Evolutionary conservation across 352 stramenopile species (phyloP).

Genomic region (Phytophthora ohioensis): DNA sequence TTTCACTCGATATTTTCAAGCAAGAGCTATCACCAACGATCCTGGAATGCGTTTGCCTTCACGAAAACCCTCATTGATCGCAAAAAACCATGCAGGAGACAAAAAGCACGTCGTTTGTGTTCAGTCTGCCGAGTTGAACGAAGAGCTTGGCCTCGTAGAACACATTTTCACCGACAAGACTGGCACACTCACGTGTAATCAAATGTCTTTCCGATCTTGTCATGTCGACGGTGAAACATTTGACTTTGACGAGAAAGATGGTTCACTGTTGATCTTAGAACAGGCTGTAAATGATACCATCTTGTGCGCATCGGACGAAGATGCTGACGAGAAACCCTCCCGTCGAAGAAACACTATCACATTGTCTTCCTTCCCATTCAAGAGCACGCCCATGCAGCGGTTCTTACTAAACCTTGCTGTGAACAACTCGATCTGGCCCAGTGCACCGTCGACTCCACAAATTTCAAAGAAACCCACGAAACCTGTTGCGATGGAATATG

Average conservation of each 20-base stretch:
- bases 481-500: constrained; percentile 56
- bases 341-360: constrained; percentile 19
- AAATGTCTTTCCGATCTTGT: constrained; percentile 94
- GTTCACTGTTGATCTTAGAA: constrained; percentile 38
- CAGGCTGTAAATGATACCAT: constrained; percentile 17
- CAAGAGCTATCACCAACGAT: constrained; percentile 73
- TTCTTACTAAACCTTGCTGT: constrained; percentile 67
- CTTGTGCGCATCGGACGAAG: constrained; percentile 8
- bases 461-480: not conserved
- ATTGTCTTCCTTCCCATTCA: constrained; percentile 16
- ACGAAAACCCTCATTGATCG: constrained; percentile 16
- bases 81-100: constrained; percentile 2
- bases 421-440: constrained; percentile 69
- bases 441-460: not conserved
- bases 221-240: constrained; percentile 87
- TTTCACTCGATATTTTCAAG: constrained; percentile 87
- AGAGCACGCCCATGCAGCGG: constrained; percentile 37
- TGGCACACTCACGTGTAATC: constrained; percentile 93
- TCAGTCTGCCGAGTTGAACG: constrained; percentile 89
- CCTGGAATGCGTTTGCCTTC: constrained; percentile 67
- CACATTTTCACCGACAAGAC: constrained; percentile 98
- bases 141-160: constrained; percentile 94
- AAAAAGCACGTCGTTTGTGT: constrained; percentile 70
- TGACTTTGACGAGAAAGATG: constrained; percentile 44
- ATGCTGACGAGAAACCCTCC: constrained; percentile 1